phyloP scores from a whole-genome alignment of 768 basidiomycete species.

The Phylloporus arenicola region DNA sequence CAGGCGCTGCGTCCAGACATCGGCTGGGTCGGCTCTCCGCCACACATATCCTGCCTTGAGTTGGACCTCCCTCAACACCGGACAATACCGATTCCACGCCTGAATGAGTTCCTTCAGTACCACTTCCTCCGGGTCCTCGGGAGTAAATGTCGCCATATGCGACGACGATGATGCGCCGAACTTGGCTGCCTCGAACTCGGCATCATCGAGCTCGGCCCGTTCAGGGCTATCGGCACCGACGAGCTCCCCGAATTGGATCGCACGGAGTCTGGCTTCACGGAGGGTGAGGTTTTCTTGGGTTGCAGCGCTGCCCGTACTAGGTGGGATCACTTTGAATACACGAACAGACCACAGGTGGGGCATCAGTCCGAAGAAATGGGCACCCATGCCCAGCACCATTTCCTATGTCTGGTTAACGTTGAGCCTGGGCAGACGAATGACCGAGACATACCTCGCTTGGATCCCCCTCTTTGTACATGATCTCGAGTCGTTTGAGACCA shows the following conservation, averaged over 20 bases:
- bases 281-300: slow-evolving; percentile 5
- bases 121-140: slow-evolving; percentile 21
- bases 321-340: slow-evolving; percentile 30
- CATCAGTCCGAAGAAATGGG: slow-evolving; percentile 37
- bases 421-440: too few species aligned
- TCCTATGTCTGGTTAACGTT: slow-evolving; percentile 21
- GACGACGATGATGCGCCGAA: slow-evolving; percentile 3
- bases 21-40: slow-evolving; percentile 34
- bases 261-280: slow-evolving; percentile 10
- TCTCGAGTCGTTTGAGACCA: slow-evolving; percentile 33
- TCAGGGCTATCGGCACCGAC: slow-evolving; percentile 7
- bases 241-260: slow-evolving; percentile 9
- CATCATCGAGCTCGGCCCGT: slow-evolving; percentile 17
- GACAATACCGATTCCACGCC: slow-evolving; percentile 42
- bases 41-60: slow-evolving; percentile 37
- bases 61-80: slow-evolving; percentile 36
- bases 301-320: slow-evolving; percentile 5
- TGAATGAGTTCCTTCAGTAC: slow-evolving; percentile 35
- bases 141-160: neutral
- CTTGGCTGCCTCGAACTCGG: slow-evolving; percentile 19
- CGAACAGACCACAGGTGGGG: slow-evolving; percentile 35
- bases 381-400: slow-evolving; percentile 38
- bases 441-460: slow-evolving; percentile 37
- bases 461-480: slow-evolving; percentile 34
- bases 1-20: slow-evolving; percentile 31